Evolutionary conservation across 441 rosid species (phyloP), one percentile per base, ranked within the genome.

Genomic region (Cnidoscolus chayamansa): DNA sequence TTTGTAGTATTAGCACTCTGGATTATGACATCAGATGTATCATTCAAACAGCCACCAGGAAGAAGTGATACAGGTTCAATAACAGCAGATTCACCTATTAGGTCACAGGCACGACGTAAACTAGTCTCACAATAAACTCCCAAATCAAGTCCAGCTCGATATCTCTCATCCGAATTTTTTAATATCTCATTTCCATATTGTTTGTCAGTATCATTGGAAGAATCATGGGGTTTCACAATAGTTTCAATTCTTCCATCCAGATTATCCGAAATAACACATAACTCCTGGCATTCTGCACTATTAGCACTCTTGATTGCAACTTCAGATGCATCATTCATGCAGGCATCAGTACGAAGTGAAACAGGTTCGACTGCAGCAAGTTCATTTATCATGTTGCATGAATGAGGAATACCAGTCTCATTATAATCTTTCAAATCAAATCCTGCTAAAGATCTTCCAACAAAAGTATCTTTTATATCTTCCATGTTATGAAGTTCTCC

Each of bases 361-460:
- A 72, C 47, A 53, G 84, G 66, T 76, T 82, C 77, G 25, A 40
- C 62, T 76, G 77, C 77, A 70, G 73, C 73, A 61, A 63, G 56
- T 80, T 72, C 82, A 68, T 67, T 71, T 10, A 56, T 53, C 61
- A 45, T 69, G 59, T 78, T 66, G 55, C 72, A 73, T 37, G 59
- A 67, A 57, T 13, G 53, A 66, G 75, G 74, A 19, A 62, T 63
- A 60, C 74, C 56, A 53, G 58, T 73, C 64, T 77, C 84, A 10
- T 48, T 61, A 48, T 81, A 65, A 59, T 31, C 65, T 53, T 83
- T 81, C 70, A 80, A 63, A 78, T 84, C 89, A 74, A 75, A 76
- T 64, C 71, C 58, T 53, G 45, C 43, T 2, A 79, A 62, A 57
- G 67, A 48, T 50, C 45, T 75, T 31, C 75, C 79, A 40, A 40